Percentiles rank a stretch among this genome's conserved stretches.
Evolutionary conservation across 1,139 yeast species (phyloP).

Genomic region (Candida tropicalis): DNA sequence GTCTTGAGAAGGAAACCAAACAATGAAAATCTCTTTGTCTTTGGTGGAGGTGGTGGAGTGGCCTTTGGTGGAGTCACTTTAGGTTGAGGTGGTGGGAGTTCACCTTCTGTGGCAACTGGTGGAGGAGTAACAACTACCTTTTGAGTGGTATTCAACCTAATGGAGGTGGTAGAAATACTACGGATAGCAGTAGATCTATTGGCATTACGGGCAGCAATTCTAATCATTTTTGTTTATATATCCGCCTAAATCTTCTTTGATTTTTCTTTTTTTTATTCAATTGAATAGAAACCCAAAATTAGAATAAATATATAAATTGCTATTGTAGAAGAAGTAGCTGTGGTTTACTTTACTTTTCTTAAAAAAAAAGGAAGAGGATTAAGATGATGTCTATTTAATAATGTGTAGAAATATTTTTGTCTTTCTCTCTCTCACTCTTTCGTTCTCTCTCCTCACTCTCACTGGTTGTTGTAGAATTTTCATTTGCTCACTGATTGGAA

Average conservation of each 20-base stretch:
- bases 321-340: not conserved
- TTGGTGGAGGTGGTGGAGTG: slow-evolving; percentile 14
- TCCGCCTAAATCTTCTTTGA: not conserved
- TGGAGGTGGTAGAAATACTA: slow-evolving; percentile 12
- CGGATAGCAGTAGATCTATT: slow-evolving; percentile 10
- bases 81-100: slow-evolving; percentile 12
- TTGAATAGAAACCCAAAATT: not conserved
- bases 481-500: slow-evolving; percentile 1
- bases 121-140: slow-evolving; percentile 9
- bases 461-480: not conserved
- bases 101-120: slow-evolving; percentile 12
- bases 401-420: slow-evolving; percentile 1
- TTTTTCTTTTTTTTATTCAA: not conserved
- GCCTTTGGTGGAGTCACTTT: slow-evolving; percentile 12
- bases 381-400: not conserved
- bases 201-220: slow-evolving; percentile 13
- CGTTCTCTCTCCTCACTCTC: not conserved
- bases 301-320: not conserved
- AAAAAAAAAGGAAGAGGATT: not conserved
- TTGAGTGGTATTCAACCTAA: slow-evolving; percentile 9
- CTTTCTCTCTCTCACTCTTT: not conserved
- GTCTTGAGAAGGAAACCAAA: slow-evolving; percentile 36
- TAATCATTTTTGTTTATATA: slow-evolving; percentile 15
- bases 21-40: slow-evolving; percentile 36
- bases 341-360: too few relatives aligned